A percentile compares a stretch with the other conserved stretches of the same genome.
These are phyloP conservation scores for Cicer chorassanicum DNA, from an alignment of 306 rosid species.

Conservation along the genomic window DNA sequence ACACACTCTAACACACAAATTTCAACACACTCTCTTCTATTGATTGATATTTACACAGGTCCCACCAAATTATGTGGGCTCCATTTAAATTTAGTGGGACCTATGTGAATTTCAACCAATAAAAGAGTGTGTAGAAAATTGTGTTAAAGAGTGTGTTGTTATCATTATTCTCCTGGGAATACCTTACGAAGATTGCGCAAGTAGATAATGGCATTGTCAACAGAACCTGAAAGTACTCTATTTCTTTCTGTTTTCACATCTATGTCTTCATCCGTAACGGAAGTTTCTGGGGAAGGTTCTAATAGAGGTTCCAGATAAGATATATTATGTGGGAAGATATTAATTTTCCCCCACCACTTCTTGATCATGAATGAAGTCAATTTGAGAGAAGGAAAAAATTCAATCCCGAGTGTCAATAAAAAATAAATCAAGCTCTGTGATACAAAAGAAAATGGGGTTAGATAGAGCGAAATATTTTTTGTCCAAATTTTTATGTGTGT, in stretches of 20 bases:
- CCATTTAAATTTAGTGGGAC: too few species aligned
- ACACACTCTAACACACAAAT: too few species aligned
- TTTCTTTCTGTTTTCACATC: slow-evolving; percentile 89
- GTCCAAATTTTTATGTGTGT: background rate
- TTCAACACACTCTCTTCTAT: too few species aligned
- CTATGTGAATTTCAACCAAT: too few species aligned
- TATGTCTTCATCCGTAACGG: slow-evolving; percentile 65
- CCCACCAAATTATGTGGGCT: too few species aligned
- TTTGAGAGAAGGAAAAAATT: slow-evolving; percentile 69
- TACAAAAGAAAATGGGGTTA: slow-evolving; percentile 42
- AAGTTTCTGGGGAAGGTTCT: slow-evolving; percentile 56
- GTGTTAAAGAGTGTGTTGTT: too few species aligned
- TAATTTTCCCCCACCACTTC: slow-evolving; percentile 61
- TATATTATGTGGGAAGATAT: slow-evolving; percentile 46
- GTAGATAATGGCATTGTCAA: slow-evolving; percentile 82
- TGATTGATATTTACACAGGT: too few species aligned
- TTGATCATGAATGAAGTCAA: slow-evolving; percentile 55
- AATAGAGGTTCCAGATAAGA: slow-evolving; percentile 71
- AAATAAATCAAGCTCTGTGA: slow-evolving; percentile 79
- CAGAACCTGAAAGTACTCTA: slow-evolving; percentile 86
- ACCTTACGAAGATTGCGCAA: slow-evolving; percentile 90
- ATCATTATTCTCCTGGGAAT: slow-evolving; percentile 6
- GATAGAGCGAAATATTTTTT: slow-evolving; percentile 40
- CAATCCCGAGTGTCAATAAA: slow-evolving; percentile 78
- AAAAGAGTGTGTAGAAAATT: too few species aligned